phyloP scores from a whole-genome alignment of 768 basidiomycete species.

The Tricholomella constricta region DNA sequence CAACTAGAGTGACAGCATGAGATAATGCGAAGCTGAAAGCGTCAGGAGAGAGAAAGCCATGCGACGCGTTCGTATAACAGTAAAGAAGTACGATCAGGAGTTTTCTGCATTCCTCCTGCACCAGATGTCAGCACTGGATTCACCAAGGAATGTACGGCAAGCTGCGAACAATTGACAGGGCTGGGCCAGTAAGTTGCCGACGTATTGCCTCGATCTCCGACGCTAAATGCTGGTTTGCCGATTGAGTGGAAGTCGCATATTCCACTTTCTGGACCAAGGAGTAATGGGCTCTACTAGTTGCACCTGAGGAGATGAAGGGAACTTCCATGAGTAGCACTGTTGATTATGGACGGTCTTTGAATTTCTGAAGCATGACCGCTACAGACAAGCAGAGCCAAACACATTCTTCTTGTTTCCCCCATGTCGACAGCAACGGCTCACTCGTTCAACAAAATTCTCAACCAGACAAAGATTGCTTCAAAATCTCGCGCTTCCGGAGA shows the following conservation, averaged over 20 bases:
- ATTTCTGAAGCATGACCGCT: neutral
- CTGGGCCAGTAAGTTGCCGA: constrained; percentile 50
- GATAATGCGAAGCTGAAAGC: constrained; percentile 71
- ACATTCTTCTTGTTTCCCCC: constrained; percentile 1
- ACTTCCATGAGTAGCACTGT: constrained; percentile 57
- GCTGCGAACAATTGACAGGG: constrained; percentile 55
- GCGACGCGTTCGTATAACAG: constrained; percentile 55
- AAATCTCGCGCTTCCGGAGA: constrained; percentile 65
- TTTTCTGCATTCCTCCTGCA: constrained; percentile 67
- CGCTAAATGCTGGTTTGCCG: constrained; percentile 61
- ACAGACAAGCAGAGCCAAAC: constrained; percentile 13
- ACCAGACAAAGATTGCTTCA: constrained; percentile 64
- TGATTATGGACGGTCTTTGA: neutral
- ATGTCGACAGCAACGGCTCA: constrained; percentile 49
- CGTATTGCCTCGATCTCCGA: constrained; percentile 61
- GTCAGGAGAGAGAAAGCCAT: constrained; percentile 42
- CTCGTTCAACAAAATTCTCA: constrained; percentile 80
- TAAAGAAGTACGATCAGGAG: constrained; percentile 70
- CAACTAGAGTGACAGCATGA: constrained; percentile 77
- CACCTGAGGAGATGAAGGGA: constrained; percentile 78
- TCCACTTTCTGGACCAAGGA: constrained; percentile 75
- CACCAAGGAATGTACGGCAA: constrained; percentile 3
- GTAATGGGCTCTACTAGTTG: constrained; percentile 75
- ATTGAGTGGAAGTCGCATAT: constrained; percentile 52
- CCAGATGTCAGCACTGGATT: constrained; percentile 17